phyloP scores from a whole-genome alignment of 805 yeast genomes.

The Pichia exigua region DNA sequence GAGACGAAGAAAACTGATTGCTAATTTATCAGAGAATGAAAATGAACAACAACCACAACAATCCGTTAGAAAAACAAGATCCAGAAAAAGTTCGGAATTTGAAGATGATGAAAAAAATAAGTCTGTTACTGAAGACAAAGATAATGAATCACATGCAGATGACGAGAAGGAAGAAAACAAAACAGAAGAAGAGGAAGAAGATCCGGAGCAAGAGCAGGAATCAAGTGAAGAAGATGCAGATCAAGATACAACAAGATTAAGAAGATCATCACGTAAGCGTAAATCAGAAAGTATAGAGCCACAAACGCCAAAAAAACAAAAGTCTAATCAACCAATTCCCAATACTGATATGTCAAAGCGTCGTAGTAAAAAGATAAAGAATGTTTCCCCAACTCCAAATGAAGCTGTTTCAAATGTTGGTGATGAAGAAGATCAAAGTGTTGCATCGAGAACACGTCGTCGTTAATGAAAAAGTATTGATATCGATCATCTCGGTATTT shows the following conservation, averaged over 20 bases:
- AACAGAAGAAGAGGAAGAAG: neutral
- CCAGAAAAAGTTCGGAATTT: neutral
- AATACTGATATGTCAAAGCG: conserved; percentile 1
- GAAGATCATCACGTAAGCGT: neutral
- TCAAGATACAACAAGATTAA: neutral
- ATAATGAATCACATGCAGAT: neutral
- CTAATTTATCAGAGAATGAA: neutral
- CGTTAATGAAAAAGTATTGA: too few species aligned
- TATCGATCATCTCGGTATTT: too few species aligned
- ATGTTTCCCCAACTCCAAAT: neutral
- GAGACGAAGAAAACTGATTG: neutral
- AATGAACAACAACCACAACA: neutral
- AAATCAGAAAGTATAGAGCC: neutral
- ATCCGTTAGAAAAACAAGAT: neutral
- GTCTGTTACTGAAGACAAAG: neutral
- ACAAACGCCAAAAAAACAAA: neutral
- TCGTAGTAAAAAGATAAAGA: conserved; percentile 7
- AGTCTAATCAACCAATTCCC: neutral
- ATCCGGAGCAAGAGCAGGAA: neutral
- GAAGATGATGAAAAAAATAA: neutral
- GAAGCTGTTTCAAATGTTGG: neutral
- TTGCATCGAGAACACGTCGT: neutral
- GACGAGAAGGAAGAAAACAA: conserved; percentile 2
- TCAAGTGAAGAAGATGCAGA: neutral
- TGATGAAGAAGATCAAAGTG: neutral